Conservation (phyloP, 148 eudicot species). For the Diospyros lotus region DNA sequence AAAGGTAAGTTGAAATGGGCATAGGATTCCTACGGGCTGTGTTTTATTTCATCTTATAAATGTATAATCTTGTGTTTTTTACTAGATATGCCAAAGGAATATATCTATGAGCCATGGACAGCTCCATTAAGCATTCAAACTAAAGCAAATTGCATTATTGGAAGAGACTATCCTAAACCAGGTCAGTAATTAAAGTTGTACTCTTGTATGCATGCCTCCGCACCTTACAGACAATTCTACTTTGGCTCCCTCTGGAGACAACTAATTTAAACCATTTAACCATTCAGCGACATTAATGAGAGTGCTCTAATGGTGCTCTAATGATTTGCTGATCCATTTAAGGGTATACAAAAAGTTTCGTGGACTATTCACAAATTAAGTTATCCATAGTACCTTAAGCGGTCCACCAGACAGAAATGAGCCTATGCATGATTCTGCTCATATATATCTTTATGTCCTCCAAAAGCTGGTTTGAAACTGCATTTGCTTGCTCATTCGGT, state of each 20-base stretch:
- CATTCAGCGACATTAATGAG: background rate
- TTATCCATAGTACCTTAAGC: background rate
- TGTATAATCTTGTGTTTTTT: conserved; percentile 4
- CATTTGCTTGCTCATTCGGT: too few species aligned
- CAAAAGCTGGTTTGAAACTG: too few species aligned
- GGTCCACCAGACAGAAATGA: background rate
- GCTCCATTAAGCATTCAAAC: conserved; percentile 78
- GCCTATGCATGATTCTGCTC: background rate
- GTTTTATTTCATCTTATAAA: background rate
- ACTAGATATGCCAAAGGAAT: conserved; percentile 91
- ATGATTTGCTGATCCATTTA: background rate
- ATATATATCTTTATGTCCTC: too few species aligned
- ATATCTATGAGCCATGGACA: conserved; percentile 92
- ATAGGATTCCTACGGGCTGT: background rate
- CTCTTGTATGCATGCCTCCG: background rate
- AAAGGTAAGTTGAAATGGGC: conserved; percentile 47
- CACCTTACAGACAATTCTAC: background rate
- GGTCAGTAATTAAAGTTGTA: conserved; percentile 27
- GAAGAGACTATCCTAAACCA: conserved; percentile 87
- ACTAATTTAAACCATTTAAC: background rate
- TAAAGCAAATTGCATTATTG: conserved; percentile 82
- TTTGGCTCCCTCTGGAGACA: background rate
- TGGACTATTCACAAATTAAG: background rate
- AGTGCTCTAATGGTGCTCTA: background rate
- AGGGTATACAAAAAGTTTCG: background rate